These are phyloP conservation scores for Wakefieldia striispora DNA, from an alignment of 768 basidiomycete genomes.

Conservation along the genomic window DNA sequence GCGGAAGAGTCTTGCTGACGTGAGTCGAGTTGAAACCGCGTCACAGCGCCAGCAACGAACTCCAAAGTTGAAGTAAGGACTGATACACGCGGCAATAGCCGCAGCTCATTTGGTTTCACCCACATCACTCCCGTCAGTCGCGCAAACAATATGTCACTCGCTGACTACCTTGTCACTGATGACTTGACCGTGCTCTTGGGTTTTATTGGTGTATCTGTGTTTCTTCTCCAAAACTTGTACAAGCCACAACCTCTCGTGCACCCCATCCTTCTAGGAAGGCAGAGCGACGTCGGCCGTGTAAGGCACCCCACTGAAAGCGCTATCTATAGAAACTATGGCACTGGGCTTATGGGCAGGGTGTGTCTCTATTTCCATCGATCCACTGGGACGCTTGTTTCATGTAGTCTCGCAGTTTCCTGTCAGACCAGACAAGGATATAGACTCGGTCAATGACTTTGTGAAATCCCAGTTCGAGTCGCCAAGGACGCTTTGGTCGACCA, in stretches of 20 bases:
- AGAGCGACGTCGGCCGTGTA: constrained; percentile 85
- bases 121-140: not conserved
- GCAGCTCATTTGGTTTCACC: not conserved
- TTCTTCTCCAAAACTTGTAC: constrained; percentile 74
- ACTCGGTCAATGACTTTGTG: constrained; percentile 64
- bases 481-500: constrained; percentile 77
- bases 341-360: constrained; percentile 79
- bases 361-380: constrained; percentile 26
- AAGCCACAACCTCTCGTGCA: constrained; percentile 85
- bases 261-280: constrained; percentile 88
- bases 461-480: constrained; percentile 62
- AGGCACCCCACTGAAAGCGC: constrained; percentile 82
- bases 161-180: constrained; percentile 69
- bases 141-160: constrained; percentile 38
- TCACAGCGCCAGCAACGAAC: too few relatives aligned
- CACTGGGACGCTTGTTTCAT: not conserved
- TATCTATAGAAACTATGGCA: constrained; percentile 87
- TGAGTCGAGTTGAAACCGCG: too few relatives aligned
- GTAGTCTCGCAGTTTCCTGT: constrained; percentile 58
- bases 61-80: too few relatives aligned
- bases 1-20: too few relatives aligned
- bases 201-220: constrained; percentile 72
- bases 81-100: constrained; percentile 3
- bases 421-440: constrained; percentile 68
- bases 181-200: constrained; percentile 77